Evolutionary conservation across 2,329 filamentous ascomycete genomes (phyloP).

Genomic region (Metarhizium album): DNA sequence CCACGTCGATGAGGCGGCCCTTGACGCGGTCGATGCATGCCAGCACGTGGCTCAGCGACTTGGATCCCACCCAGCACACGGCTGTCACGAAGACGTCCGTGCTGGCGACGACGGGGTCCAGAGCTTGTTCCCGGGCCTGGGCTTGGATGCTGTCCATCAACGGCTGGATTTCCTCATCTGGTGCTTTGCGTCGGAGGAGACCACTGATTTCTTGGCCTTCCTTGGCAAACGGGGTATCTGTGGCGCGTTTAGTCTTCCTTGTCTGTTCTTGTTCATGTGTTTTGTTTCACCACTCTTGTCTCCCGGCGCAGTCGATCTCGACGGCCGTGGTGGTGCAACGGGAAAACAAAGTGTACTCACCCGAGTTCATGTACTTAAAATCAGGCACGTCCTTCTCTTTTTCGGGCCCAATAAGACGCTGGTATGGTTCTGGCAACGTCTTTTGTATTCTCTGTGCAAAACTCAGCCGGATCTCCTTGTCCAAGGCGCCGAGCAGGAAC

Average conservation of each 20-base stretch:
- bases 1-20: slow-evolving; percentile 72
- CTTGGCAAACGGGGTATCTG: slow-evolving; percentile 68
- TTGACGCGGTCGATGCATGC: slow-evolving; percentile 94
- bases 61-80: slow-evolving; percentile 87
- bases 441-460: slow-evolving; percentile 95
- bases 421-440: slow-evolving; percentile 77
- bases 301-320: too few relatives aligned
- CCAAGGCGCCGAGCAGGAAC: slow-evolving; percentile 80
- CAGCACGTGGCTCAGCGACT: slow-evolving; percentile 90
- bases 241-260: slow-evolving; percentile 1
- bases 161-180: slow-evolving; percentile 77
- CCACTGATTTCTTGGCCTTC: slow-evolving; percentile 76
- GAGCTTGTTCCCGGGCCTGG: slow-evolving; percentile 57
- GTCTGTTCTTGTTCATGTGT: background rate
- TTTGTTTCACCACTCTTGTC: background rate
- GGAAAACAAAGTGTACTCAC: slow-evolving; percentile 35
- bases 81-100: slow-evolving; percentile 91
- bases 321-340: too few relatives aligned
- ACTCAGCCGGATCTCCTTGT: slow-evolving; percentile 93
- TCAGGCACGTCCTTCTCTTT: slow-evolving; percentile 95
- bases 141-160: slow-evolving; percentile 72
- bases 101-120: slow-evolving; percentile 75
- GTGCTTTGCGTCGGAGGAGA: slow-evolving; percentile 72
- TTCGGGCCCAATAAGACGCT: slow-evolving; percentile 67
- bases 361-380: slow-evolving; percentile 75